Evolutionary conservation across 1,284 basidiomycete species (phyloP).

Genomic region (Irpex sp.): DNA sequence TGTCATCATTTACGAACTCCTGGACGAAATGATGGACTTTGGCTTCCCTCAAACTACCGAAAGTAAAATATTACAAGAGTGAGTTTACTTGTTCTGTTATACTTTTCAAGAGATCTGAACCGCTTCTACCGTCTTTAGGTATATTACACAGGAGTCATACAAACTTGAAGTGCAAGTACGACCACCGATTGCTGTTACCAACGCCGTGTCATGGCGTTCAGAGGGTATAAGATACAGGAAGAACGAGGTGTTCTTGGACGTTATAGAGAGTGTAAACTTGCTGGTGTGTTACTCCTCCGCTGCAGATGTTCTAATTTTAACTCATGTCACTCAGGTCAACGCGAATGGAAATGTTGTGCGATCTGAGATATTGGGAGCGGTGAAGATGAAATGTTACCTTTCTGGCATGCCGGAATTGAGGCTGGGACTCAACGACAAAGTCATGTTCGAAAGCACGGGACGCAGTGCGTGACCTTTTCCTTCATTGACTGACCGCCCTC

Average conservation of each 20-base stretch:
- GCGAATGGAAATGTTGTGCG: slow-evolving; percentile 96
- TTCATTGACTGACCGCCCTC: not conserved
- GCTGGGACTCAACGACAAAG: slow-evolving; percentile 96
- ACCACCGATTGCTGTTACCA: slow-evolving; percentile 96
- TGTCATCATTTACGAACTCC: slow-evolving; percentile 94
- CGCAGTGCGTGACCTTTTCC: slow-evolving; percentile 58
- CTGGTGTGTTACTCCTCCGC: slow-evolving; percentile 50
- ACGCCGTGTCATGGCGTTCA: slow-evolving; percentile 97
- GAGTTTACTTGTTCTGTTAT: slow-evolving; percentile 25
- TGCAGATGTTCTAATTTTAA: not conserved
- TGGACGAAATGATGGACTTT: slow-evolving; percentile 99
- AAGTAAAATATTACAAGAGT: slow-evolving; percentile 98
- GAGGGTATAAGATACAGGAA: slow-evolving; percentile 98
- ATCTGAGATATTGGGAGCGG: slow-evolving; percentile 93
- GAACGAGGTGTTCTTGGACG: slow-evolving; percentile 99
- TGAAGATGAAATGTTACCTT: slow-evolving; percentile 99
- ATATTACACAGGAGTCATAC: slow-evolving; percentile 98
- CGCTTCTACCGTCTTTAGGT: no score
- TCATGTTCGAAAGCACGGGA: slow-evolving; percentile 98
- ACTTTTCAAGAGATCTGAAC: no score
- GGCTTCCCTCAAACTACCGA: slow-evolving; percentile 99
- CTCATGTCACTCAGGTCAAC: slow-evolving; percentile 65
- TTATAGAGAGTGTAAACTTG: slow-evolving; percentile 96
- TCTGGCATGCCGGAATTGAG: slow-evolving; percentile 98
- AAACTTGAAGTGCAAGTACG: slow-evolving; percentile 96